phyloP scores from a whole-genome alignment of 768 basidiomycete genomes.

The Omphalotus guepiniiformis region DNA sequence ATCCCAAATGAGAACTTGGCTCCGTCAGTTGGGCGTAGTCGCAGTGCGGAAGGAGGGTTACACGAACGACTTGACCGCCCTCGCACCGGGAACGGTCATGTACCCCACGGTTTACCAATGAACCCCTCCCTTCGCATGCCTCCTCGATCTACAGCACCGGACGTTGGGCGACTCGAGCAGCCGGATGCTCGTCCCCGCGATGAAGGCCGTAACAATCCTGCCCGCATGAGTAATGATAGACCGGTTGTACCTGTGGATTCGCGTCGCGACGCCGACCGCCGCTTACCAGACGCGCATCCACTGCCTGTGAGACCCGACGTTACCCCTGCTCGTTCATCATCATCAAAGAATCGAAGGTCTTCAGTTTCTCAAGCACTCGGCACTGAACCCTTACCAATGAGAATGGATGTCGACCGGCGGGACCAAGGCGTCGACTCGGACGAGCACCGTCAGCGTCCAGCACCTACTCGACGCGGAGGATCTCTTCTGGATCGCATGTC shows the following conservation, averaged over 20 bases:
- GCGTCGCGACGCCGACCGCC: too few species aligned
- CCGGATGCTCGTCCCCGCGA: slow-evolving; percentile 8
- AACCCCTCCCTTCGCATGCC: too few species aligned
- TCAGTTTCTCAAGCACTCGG: not conserved
- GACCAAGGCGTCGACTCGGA: not conserved
- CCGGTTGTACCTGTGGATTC: too few species aligned
- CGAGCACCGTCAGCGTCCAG: slow-evolving; percentile 4
- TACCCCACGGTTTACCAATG: not conserved
- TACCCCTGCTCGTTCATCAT: not conserved
- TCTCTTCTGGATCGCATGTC: slow-evolving; percentile 37
- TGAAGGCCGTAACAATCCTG: slow-evolving; percentile 8
- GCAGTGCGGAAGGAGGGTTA: not conserved
- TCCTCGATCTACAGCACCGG: too few species aligned
- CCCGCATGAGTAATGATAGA: not conserved
- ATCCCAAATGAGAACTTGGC: too few species aligned
- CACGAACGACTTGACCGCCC: not conserved
- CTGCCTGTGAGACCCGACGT: not conserved
- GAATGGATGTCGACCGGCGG: not conserved
- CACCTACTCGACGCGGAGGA: slow-evolving; percentile 18
- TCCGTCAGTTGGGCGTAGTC: too few species aligned
- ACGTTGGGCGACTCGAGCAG: too few species aligned
- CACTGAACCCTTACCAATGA: not conserved
- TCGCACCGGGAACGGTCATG: not conserved
- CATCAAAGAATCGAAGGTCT: not conserved
- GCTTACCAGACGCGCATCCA: not conserved